These are phyloP conservation scores for Gamarada debralockiae DNA, from an alignment of 495 filamentous ascomycete genomes.

Conservation along the genomic window DNA sequence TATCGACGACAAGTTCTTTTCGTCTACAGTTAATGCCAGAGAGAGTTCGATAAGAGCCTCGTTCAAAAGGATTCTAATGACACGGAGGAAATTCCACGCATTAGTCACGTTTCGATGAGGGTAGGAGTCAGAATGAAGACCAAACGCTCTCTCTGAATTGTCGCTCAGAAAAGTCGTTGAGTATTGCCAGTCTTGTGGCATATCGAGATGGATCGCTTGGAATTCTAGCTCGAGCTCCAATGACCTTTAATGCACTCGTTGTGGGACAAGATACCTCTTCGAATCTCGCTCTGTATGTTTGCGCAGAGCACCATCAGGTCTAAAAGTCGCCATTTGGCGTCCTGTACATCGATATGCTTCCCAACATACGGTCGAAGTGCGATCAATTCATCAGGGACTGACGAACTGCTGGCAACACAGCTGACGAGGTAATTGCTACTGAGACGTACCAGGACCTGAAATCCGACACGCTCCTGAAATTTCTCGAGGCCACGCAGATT, in stretches of 20 bases:
- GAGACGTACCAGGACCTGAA: constrained; percentile 21
- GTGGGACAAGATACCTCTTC: not conserved
- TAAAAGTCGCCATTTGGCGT: constrained; percentile 6
- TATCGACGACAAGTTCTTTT: not conserved
- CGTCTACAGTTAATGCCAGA: not conserved
- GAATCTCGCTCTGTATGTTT: constrained; percentile 17
- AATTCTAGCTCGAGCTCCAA: constrained; percentile 5
- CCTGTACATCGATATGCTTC: not conserved
- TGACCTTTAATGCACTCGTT: constrained; percentile 1
- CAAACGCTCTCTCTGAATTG: constrained; percentile 14
- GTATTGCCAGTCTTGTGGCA: not conserved
- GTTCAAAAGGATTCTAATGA: constrained; percentile 29
- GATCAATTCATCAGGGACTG: constrained; percentile 21
- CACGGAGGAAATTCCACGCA: constrained; percentile 26
- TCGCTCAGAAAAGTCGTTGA: not conserved
- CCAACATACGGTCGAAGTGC: constrained; percentile 16
- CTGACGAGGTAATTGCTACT: constrained; percentile 24
- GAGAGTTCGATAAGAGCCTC: constrained; percentile 11
- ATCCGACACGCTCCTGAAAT: constrained; percentile 31
- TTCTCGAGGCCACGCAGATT: constrained; percentile 50
- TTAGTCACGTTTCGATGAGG: constrained; percentile 22
- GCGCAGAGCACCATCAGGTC: constrained; percentile 23
- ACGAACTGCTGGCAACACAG: constrained; percentile 17
- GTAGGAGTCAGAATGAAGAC: constrained; percentile 25
- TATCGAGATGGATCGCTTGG: not conserved